A percentile compares a stretch with the other conserved stretches of the same genome.
Conservation (phyloP, 2,329 filamentous ascomycete species). For the Teratosphaeriaceae sp. region DNA sequence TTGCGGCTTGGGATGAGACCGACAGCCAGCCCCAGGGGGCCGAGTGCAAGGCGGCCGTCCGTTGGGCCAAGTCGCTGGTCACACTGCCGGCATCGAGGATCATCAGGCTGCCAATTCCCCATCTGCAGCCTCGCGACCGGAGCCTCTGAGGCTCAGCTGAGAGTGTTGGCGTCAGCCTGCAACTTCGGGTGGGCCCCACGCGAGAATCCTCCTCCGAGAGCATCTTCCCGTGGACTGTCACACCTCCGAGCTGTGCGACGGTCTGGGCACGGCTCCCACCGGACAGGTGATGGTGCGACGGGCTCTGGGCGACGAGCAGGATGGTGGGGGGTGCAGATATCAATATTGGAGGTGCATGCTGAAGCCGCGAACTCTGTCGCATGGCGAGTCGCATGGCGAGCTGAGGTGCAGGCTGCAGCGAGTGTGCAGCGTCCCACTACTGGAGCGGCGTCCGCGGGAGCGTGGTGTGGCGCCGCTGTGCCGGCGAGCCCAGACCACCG, state of each 20-base stretch:
- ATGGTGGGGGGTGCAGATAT: constrained; percentile 1
- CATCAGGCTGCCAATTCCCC: no score
- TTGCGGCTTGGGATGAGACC: no score
- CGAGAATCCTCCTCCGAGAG: background rate
- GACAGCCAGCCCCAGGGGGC: background rate
- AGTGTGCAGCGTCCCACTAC: no score
- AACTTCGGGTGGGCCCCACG: background rate
- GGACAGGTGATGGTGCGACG: background rate
- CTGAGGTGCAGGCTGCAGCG: background rate
- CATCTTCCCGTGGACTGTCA: background rate
- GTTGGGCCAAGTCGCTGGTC: no score
- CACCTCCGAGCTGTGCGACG: background rate
- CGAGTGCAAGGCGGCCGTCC: background rate
- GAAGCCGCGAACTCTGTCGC: background rate
- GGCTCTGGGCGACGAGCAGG: background rate
- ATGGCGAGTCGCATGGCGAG: no score
- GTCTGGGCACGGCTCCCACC: no score
- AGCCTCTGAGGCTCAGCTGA: background rate
- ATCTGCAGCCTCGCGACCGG: background rate
- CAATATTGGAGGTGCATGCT: constrained; percentile 4
- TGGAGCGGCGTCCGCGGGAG: no score
- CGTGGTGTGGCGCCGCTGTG: no score
- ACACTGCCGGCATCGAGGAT: no score
- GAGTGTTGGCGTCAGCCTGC: background rate
- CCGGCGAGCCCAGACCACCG: no score